These are phyloP conservation scores for Mycena capillaripes DNA, from an alignment of 768 basidiomycete genomes.

Conservation along the genomic window DNA sequence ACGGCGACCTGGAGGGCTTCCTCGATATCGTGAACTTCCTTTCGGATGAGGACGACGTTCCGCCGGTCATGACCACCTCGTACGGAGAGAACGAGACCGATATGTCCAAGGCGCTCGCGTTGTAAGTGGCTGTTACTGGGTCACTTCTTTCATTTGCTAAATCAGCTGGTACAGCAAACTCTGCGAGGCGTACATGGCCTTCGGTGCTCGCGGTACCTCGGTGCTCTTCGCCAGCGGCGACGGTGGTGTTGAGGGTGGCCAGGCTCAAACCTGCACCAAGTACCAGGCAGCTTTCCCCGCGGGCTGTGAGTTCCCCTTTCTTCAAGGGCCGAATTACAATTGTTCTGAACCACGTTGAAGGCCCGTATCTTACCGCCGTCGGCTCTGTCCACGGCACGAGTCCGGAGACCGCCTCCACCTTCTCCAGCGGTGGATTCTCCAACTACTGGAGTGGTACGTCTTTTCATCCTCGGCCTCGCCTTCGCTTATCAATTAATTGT, in stretches of 20 bases:
- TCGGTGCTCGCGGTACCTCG: slow-evolving; percentile 64
- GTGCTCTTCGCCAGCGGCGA: slow-evolving; percentile 62
- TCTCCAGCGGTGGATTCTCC: slow-evolving; percentile 35
- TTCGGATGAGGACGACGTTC: slow-evolving; percentile 58
- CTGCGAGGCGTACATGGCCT: slow-evolving; percentile 51
- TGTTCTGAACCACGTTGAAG: too few relatives aligned
- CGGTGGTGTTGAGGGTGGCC: slow-evolving; percentile 51
- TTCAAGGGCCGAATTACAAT: too few relatives aligned
- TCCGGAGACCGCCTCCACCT: slow-evolving; percentile 31
- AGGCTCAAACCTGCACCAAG: slow-evolving; percentile 26
- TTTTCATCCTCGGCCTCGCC: slow-evolving; percentile 44
- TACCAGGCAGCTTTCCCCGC: slow-evolving; percentile 36
- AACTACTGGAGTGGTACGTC: slow-evolving; percentile 25
- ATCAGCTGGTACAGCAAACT: slow-evolving; percentile 17
- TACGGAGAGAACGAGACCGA: slow-evolving; percentile 76
- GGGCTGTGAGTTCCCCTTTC: too few relatives aligned
- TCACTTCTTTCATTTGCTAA: not conserved
- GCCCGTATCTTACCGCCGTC: slow-evolving; percentile 33
- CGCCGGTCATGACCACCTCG: slow-evolving; percentile 72
- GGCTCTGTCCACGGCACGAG: slow-evolving; percentile 21
- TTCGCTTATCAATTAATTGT: too few relatives aligned
- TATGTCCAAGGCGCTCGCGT: slow-evolving; percentile 47
- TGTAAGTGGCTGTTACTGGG: slow-evolving; percentile 1
- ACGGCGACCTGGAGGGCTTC: slow-evolving; percentile 54
- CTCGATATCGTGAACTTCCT: slow-evolving; percentile 75